Base-by-base conservation (phyloP, 2,329 filamentous ascomycete species). In the Alternaria postmessia region DNA sequence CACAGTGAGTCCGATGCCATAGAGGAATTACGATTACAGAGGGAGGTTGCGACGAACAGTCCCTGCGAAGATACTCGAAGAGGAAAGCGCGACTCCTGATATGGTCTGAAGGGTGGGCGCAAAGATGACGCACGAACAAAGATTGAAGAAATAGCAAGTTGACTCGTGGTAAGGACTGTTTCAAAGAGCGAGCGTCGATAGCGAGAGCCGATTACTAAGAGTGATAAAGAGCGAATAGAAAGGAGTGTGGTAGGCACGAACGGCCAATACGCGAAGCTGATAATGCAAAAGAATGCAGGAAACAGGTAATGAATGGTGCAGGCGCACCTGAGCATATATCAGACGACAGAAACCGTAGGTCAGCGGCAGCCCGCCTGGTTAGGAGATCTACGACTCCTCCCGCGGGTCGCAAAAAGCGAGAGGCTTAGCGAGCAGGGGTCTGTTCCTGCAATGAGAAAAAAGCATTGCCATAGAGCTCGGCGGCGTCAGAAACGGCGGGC, bases 401-500 rank as follows among this genome's bases (percentile, higher is more conserved):
- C 62, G 64, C 61, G 39, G 58, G 61, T 54, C 60, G 57, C 62
- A 61, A 59, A 61, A 65, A 60, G 61, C 63, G 65, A 65, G 61
- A 63, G 69, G 70, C 66, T 68, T 66, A 61, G 62, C 47, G 61
- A 55, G 62, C 64, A 59, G 26, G 59, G 60, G 49, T 60, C 63
- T 36, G 54, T 54, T 54, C 43, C 54, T 54, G 63, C 49, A 66
- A 58, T 62, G 47, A 9, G 36, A 39, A 59, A 61, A 47, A 63
- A 63, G 60, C 58, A 64, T 59, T 64, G 53, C 57, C 52, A 64
- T 61, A 57, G 57, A 53, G 54, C 46, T 56, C 66, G 61, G 66
- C 63, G 69, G 72, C 71, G 65, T 71, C 68, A 72, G 70, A 48
- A 53, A 72, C 63, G 61, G 67, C 57, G 61, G 57, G 47, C 49